These are phyloP conservation scores for Xylariaceae sp. DNA, from an alignment of 2,329 filamentous ascomycete genomes.

Conservation along the genomic window DNA sequence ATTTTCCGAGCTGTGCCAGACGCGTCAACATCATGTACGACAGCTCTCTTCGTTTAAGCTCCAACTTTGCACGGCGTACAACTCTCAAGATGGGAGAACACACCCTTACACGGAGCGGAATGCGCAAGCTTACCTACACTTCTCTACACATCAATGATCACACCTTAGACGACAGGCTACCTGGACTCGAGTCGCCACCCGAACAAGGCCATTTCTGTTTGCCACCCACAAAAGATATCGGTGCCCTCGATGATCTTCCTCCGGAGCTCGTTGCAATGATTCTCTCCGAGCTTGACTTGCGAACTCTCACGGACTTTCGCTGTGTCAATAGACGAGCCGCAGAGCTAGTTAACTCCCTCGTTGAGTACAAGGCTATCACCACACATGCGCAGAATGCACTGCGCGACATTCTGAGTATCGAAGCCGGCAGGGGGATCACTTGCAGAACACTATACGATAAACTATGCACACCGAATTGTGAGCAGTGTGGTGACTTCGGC, in stretches of 20 bases:
- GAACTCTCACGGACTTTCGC: neutral
- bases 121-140: neutral
- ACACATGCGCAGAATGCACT: conserved; percentile 3
- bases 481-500: conserved; percentile 3
- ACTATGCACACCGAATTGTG: conserved; percentile 1
- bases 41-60: no score
- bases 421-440: conserved; percentile 2
- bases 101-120: neutral
- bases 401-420: conserved; percentile 1
- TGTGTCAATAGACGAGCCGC: conserved; percentile 1
- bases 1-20: no score
- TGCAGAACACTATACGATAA: conserved; percentile 2
- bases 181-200: neutral
- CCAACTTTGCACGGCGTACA: no score
- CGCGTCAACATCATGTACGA: no score
- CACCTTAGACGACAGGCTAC: conserved; percentile 1
- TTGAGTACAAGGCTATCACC: conserved; percentile 1
- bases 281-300: conserved; percentile 1
- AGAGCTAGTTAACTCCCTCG: neutral
- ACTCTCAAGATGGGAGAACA: conserved; percentile 1
- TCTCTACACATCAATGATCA: neutral
- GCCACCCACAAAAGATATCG: neutral
- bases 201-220: neutral
- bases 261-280: conserved; percentile 1
- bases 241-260: conserved; percentile 1